A percentile compares a stretch with the other conserved stretches of the same genome.
Evolutionary conservation across 176 grass and related monocot species (phyloP).

Genomic region (Lolium rigidum): DNA sequence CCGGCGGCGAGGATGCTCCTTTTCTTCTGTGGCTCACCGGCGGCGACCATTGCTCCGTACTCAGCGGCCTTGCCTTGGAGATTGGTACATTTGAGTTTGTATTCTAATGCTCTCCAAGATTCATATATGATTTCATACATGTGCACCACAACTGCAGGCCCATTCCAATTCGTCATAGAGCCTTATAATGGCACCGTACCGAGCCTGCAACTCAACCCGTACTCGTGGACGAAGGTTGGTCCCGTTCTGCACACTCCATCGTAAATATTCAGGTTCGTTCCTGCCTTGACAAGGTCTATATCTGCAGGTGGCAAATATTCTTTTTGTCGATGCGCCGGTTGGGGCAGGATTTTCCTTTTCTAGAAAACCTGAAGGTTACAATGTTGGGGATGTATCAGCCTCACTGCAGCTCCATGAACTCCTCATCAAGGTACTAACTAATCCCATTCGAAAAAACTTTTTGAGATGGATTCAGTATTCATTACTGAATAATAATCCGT

Average conservation of each 20-base stretch:
- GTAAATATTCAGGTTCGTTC: neutral
- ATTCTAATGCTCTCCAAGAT: neutral
- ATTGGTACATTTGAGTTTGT: slow-evolving; percentile 40
- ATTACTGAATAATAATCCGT: no score
- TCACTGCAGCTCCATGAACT: slow-evolving; percentile 49
- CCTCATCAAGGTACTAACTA: slow-evolving; percentile 49
- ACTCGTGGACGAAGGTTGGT: slow-evolving; percentile 64
- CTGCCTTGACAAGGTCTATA: neutral
- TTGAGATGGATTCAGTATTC: no score
- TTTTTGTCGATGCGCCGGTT: slow-evolving; percentile 77
- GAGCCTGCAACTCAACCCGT: slow-evolving; percentile 40
- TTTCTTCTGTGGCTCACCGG: slow-evolving; percentile 72
- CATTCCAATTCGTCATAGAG: slow-evolving; percentile 50
- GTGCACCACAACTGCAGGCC: neutral
- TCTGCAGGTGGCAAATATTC: slow-evolving; percentile 53
- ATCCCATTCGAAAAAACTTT: no score
- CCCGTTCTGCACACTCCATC: neutral
- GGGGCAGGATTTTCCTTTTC: slow-evolving; percentile 77
- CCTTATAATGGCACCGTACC: slow-evolving; percentile 53
- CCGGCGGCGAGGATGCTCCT: neutral
- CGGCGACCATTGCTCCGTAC: slow-evolving; percentile 56
- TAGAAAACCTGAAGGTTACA: slow-evolving; percentile 50
- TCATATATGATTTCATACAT: neutral
- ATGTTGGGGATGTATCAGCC: slow-evolving; percentile 45
- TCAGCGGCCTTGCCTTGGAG: slow-evolving; percentile 59